A percentile compares a stretch with the other conserved stretches of the same genome.
Evolutionary conservation across 2,329 filamentous ascomycete genomes (phyloP).

Genomic region (Aspergillus felis): DNA sequence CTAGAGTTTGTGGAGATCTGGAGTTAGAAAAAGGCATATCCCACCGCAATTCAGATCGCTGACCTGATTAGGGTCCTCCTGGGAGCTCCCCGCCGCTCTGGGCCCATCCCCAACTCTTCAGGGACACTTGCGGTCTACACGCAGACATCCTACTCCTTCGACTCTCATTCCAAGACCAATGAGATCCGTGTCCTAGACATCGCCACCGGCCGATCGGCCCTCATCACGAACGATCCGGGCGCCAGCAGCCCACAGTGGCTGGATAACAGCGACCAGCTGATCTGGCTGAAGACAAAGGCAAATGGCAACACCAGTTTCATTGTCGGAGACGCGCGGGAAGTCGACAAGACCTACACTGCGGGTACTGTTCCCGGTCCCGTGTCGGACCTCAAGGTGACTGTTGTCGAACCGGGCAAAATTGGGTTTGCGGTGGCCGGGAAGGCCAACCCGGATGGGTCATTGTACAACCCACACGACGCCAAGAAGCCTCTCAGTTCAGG

Average conservation of each 20-base stretch:
- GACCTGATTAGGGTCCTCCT: conserved; percentile 39
- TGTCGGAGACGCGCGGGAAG: conserved; percentile 39
- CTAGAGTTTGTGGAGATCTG: not conserved
- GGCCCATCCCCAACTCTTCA: conserved; percentile 42
- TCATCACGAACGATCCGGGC: conserved; percentile 43
- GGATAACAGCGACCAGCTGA: conserved; percentile 38
- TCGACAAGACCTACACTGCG: conserved; percentile 41
- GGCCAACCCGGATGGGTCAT: conserved; percentile 44
- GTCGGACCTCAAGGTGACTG: conserved; percentile 44
- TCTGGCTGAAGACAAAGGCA: conserved; percentile 45
- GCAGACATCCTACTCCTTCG: conserved; percentile 49
- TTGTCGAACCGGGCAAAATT: conserved; percentile 39
- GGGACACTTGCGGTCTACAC: conserved; percentile 48
- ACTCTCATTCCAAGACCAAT: conserved; percentile 44
- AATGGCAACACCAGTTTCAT: conserved; percentile 47
- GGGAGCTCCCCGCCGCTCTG: conserved; percentile 44
- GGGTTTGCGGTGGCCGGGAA: conserved; percentile 47
- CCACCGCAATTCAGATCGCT: not conserved
- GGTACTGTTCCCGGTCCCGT: conserved; percentile 45
- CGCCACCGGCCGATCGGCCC: conserved; percentile 34
- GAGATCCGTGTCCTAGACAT: conserved; percentile 47
- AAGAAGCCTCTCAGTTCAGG: conserved; percentile 45
- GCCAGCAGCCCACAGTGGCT: conserved; percentile 47
- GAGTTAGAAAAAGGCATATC: not conserved
- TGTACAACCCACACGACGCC: conserved; percentile 49